These are phyloP conservation scores for Mycena epipterygia DNA, from an alignment of 768 basidiomycete genomes.

Conservation along the genomic window DNA sequence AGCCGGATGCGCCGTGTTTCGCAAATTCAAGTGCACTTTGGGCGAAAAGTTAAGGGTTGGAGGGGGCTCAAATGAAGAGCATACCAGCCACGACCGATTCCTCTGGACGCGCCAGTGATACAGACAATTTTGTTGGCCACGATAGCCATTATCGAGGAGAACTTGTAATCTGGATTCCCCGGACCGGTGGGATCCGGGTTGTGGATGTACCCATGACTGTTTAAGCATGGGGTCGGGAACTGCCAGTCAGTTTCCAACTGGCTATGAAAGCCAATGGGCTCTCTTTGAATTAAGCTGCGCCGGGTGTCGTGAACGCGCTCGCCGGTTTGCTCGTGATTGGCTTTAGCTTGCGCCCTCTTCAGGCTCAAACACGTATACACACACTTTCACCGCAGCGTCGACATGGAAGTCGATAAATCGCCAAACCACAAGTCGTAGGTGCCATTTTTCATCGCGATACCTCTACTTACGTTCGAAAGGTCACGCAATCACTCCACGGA, in stretches of 20 bases:
- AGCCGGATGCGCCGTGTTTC: constrained; percentile 71
- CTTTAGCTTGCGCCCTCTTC: constrained; percentile 39
- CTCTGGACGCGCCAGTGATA: constrained; percentile 81
- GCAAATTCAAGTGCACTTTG: constrained; percentile 70
- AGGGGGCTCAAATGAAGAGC: constrained; percentile 6
- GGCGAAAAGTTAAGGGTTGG: not conserved
- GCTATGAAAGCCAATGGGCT: too few relatives aligned
- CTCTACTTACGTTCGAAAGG: constrained; percentile 45
- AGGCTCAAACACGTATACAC: not conserved
- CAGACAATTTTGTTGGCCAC: constrained; percentile 71
- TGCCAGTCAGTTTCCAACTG: too few relatives aligned
- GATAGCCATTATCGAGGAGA: constrained; percentile 51
- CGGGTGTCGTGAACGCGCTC: too few relatives aligned
- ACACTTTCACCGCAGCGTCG: constrained; percentile 47
- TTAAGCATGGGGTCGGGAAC: too few relatives aligned
- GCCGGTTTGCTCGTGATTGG: constrained; percentile 54
- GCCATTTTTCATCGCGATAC: not conserved
- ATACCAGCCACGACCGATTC: constrained; percentile 78
- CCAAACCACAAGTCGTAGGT: constrained; percentile 75
- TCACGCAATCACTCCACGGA: constrained; percentile 84
- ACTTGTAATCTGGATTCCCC: too few relatives aligned
- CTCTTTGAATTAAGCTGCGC: too few relatives aligned
- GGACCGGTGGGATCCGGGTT: too few relatives aligned
- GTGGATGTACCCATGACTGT: too few relatives aligned
- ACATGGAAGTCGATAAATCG: constrained; percentile 76